These are phyloP conservation scores for Neocallimastix lanati DNA, from an alignment of 192 early-diverging fungal genomes.

Conservation along the genomic window DNA sequence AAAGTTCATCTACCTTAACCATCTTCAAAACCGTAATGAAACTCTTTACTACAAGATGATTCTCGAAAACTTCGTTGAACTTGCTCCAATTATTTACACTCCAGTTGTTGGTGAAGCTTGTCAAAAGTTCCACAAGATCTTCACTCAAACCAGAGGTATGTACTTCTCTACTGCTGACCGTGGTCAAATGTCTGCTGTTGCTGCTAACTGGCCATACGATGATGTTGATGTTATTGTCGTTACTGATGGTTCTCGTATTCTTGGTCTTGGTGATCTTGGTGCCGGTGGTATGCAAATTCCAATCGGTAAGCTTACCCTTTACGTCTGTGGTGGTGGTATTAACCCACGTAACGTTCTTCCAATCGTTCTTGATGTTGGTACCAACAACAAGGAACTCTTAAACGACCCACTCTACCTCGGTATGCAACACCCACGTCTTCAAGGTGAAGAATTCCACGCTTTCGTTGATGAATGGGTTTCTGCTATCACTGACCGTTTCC, in stretches of 20 bases:
- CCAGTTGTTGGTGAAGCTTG: slow-evolving; percentile 67
- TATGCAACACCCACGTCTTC: slow-evolving; percentile 40
- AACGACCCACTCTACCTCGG: slow-evolving; percentile 84
- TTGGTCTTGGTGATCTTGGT: slow-evolving; percentile 86
- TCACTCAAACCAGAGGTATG: slow-evolving; percentile 64
- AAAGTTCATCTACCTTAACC: slow-evolving; percentile 69
- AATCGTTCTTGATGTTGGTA: slow-evolving; percentile 83
- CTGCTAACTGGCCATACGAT: slow-evolving; percentile 52
- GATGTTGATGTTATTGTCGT: slow-evolving; percentile 62
- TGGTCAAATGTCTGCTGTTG: slow-evolving; percentile 52
- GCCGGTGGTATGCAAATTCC: slow-evolving; percentile 90
- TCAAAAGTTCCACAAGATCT: slow-evolving; percentile 71
- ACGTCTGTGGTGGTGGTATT: slow-evolving; percentile 66
- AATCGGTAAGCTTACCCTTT: slow-evolving; percentile 84
- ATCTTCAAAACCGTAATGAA: slow-evolving; percentile 58
- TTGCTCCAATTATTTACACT: slow-evolving; percentile 63
- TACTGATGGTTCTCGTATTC: slow-evolving; percentile 81
- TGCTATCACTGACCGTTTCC: slow-evolving; percentile 50
- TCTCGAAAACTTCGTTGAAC: slow-evolving; percentile 53
- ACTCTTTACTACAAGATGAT: slow-evolving; percentile 70
- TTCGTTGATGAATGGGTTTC: slow-evolving; percentile 67
- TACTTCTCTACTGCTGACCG: slow-evolving; percentile 62
- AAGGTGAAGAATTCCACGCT: slow-evolving; percentile 41
- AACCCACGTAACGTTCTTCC: slow-evolving; percentile 72
- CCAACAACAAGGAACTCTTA: slow-evolving; percentile 61